Evolutionary conservation across 768 basidiomycete species (phyloP).

Genomic region (Lanmaoa rubissima): DNA sequence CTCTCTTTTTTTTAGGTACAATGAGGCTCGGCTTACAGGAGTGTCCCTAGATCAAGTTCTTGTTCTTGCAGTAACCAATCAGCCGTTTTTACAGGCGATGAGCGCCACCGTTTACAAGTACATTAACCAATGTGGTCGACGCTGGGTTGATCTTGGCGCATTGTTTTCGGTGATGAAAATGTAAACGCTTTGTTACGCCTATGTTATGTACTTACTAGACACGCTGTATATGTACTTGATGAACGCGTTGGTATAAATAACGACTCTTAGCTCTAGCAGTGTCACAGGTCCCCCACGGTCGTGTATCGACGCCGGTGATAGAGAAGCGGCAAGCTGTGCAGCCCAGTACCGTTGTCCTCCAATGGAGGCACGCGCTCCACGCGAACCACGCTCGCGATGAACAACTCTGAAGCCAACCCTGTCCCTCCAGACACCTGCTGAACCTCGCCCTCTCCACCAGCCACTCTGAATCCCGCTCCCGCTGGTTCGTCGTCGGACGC

Average conservation of each 20-base stretch:
- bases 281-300: conserved; percentile 37
- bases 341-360: conserved; percentile 14
- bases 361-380: conserved; percentile 45
- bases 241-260: conserved; percentile 5
- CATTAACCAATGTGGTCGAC: conserved; percentile 81
- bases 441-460: conserved; percentile 1
- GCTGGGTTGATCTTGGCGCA: conserved; percentile 80
- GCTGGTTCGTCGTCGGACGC: not conserved
- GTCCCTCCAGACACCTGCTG: conserved; percentile 25
- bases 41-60: conserved; percentile 51
- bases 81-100: conserved; percentile 50
- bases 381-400: conserved; percentile 73
- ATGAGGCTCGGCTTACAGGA: not conserved
- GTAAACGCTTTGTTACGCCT: conserved; percentile 23
- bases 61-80: conserved; percentile 50
- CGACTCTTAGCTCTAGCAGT: not conserved
- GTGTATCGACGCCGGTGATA: conserved; percentile 64
- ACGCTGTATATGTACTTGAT: conserved; percentile 4
- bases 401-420: conserved; percentile 62
- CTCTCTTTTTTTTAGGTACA: not conserved
- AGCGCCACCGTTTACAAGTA: conserved; percentile 66
- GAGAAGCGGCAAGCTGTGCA: conserved; percentile 51
- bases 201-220: conserved; percentile 7
- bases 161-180: conserved; percentile 84
- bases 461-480: not conserved